Evolutionary conservation across 306 rosid genomes (phyloP), one percentile per base, ranked within the genome.

Genomic region (Glycine tomentella): DNA sequence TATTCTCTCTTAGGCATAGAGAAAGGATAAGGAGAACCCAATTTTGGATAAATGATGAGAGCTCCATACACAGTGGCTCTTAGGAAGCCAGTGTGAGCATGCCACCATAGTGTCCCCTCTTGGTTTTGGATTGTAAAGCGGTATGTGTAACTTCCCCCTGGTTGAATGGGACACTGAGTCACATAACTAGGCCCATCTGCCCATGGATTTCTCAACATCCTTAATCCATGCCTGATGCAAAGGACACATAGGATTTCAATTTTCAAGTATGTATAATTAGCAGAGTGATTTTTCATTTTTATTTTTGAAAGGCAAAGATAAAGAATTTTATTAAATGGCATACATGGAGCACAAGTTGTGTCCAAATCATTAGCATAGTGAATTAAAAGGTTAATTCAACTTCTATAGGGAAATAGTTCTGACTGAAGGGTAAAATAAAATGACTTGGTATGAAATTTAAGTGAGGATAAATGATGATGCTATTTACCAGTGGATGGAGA

Each of bases 81-180:
- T 31, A 95, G 89, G 89, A 93, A 95, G 57, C 88, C 67, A 64
- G 90, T 89, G 81, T 95, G 99, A 81, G 98, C 99, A 83, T 95
- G 99, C 99, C 99, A 95, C 98, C 98, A 95, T 33, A 95, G 79
- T 2, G 99, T 95, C 9, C 99, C 99, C 74, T 93, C 97, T 64
- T 91, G 99, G 72, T 90, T 83, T 79, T 74, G 80, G 75, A 95
- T 95, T 12, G 92, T 90, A 84, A 91, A 90, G 2, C 99, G 90
- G 75, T 95, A 95, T 40, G 99, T 95, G 89, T 95, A 95, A 79
- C 89, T 91, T 15, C 84, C 98, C 8, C 97, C 97, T 9, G 99
- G 96, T 82, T 86, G 87, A 73, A 95, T 95, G 14, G 98, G 94
- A 85, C 99, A 95, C 68, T 95, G 98, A 38, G 98, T 93, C 50